Conservation (phyloP, 345 rosid species). For the Passiflora organensis region DNA sequence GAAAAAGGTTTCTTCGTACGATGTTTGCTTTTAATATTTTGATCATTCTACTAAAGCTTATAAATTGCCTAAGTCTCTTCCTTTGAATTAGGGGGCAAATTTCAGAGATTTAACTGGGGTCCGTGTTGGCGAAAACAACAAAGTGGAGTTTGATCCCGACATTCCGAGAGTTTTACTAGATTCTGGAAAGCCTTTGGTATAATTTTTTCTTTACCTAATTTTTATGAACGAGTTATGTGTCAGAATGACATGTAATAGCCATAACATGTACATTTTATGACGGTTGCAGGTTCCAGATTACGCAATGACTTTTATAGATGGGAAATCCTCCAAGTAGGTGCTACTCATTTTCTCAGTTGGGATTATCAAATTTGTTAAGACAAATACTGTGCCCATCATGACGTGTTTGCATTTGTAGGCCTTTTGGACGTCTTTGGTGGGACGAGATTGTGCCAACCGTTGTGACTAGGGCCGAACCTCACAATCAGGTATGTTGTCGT, state of each 20-base stretch:
- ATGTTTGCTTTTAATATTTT: not conserved
- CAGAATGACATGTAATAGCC: too few species aligned
- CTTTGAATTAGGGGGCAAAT: constrained; percentile 43
- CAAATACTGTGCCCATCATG: too few species aligned
- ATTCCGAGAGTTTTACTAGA: constrained; percentile 28
- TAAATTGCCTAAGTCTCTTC: not conserved
- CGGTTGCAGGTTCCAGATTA: constrained; percentile 41
- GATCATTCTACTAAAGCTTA: too few species aligned
- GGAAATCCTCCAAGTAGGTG: constrained; percentile 39
- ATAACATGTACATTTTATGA: too few species aligned
- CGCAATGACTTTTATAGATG: constrained; percentile 37
- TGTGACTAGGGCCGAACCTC: constrained; percentile 70
- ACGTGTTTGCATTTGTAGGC: constrained; percentile 31
- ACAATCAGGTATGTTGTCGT: constrained; percentile 47
- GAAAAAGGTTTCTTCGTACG: constrained; percentile 30
- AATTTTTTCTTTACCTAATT: not conserved
- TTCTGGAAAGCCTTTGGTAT: constrained; percentile 51
- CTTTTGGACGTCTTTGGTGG: constrained; percentile 86
- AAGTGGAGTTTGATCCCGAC: constrained; percentile 42
- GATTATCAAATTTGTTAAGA: too few species aligned
- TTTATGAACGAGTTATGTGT: too few species aligned
- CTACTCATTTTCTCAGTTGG: not conserved
- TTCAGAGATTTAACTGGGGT: constrained; percentile 68
- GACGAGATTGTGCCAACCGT: constrained; percentile 83
- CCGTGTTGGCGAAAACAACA: constrained; percentile 33